A percentile compares a stretch with the other conserved stretches of the same genome.
Evolutionary conservation across 331 rosid species (phyloP).

Genomic region (Ulmus americana): DNA sequence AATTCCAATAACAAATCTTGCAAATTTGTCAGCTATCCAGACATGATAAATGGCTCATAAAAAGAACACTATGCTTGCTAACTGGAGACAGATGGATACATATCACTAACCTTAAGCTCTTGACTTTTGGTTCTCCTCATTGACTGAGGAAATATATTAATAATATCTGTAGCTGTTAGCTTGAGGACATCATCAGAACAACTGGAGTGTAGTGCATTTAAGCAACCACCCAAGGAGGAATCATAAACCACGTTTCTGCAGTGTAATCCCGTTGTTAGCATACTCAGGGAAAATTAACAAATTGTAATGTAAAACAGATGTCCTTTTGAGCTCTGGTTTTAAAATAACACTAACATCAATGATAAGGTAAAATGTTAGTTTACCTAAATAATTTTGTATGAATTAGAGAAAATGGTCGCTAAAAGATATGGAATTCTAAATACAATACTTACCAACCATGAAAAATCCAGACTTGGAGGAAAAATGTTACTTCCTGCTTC

Average conservation of each 20-base stretch:
- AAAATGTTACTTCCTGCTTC: neutral
- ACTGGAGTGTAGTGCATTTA: conserved; percentile 54
- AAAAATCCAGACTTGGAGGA: neutral
- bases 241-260: conserved; percentile 73
- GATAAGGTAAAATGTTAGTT: neutral
- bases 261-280: conserved; percentile 23
- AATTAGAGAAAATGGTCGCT: neutral
- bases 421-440: neutral
- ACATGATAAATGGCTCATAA: conserved; percentile 20
- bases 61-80: conserved; percentile 18
- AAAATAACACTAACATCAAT: neutral
- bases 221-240: conserved; percentile 75
- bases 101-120: conserved; percentile 74
- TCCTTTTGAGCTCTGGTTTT: neutral
- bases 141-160: conserved; percentile 52
- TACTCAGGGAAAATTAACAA: conserved; percentile 17
- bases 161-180: conserved; percentile 67
- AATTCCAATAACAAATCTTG: conserved; percentile 25
- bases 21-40: conserved; percentile 24
- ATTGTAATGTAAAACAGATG: neutral
- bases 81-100: conserved; percentile 22
- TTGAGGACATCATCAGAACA: conserved; percentile 66
- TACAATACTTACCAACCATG: conserved; percentile 2
- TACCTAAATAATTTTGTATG: neutral
- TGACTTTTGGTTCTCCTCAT: conserved; percentile 70